Evolutionary conservation across 2,329 filamentous ascomycete species (phyloP).

Genomic region (Drechslera avenae): DNA sequence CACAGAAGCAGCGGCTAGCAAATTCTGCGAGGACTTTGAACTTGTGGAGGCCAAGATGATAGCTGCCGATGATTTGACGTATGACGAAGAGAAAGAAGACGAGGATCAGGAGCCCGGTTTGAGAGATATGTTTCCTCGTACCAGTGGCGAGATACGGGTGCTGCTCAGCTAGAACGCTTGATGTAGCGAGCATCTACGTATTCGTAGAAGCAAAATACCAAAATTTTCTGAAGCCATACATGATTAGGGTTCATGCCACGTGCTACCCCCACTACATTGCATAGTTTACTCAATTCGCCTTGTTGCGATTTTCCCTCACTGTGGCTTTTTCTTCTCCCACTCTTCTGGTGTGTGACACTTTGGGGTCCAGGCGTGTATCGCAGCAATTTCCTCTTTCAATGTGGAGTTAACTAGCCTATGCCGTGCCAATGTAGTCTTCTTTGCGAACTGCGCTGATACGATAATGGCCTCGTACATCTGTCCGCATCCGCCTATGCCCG

Average conservation of each 20-base stretch:
- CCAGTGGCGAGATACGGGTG: slow-evolving; percentile 67
- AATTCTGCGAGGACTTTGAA: slow-evolving; percentile 86
- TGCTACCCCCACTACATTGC: too few relatives aligned
- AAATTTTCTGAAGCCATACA: neutral
- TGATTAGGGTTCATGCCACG: neutral
- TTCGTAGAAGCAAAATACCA: neutral
- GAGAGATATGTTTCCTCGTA: slow-evolving; percentile 66
- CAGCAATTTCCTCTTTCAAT: slow-evolving; percentile 84
- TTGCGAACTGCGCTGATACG: slow-evolving; percentile 59
- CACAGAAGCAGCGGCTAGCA: slow-evolving; percentile 80
- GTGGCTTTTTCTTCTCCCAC: slow-evolving; percentile 71
- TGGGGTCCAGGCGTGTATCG: slow-evolving; percentile 93
- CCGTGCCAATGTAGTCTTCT: slow-evolving; percentile 74
- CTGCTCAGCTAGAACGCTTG: slow-evolving; percentile 59
- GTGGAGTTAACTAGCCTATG: slow-evolving; percentile 84
- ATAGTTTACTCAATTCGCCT: neutral
- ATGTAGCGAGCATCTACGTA: slow-evolving; percentile 1
- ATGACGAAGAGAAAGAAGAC: slow-evolving; percentile 43
- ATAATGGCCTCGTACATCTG: slow-evolving; percentile 74
- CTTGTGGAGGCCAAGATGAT: slow-evolving; percentile 66
- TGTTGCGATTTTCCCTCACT: slow-evolving; percentile 17
- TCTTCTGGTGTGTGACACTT: slow-evolving; percentile 92
- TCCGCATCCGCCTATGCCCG: slow-evolving; percentile 66
- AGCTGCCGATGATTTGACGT: slow-evolving; percentile 60
- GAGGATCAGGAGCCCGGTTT: slow-evolving; percentile 50